These are phyloP conservation scores for Ustilago bromivora DNA, from an alignment of 1,284 basidiomycete species.

Conservation along the genomic window DNA sequence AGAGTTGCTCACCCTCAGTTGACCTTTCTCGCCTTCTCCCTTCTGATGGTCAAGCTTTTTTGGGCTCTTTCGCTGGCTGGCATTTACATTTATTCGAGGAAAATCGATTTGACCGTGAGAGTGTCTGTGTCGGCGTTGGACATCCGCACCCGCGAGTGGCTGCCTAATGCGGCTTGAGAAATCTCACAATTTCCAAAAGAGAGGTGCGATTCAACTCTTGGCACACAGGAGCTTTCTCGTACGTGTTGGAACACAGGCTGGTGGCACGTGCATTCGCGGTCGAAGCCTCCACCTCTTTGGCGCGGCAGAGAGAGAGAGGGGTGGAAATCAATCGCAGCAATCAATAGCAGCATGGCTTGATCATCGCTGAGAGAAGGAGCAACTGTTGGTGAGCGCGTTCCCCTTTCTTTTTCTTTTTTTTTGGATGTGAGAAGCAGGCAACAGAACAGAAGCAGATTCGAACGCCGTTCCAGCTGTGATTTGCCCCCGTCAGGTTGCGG, in stretches of 20 bases:
- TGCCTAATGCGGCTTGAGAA: neutral
- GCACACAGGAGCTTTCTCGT: neutral
- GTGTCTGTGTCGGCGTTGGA: neutral
- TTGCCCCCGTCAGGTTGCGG: neutral
- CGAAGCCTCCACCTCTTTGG: constrained; percentile 12
- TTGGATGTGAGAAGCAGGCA: neutral
- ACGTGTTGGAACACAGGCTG: neutral
- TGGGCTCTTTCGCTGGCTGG: neutral
- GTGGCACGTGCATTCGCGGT: constrained; percentile 36
- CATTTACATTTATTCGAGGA: neutral
- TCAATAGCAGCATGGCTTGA: neutral
- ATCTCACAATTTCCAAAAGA: neutral
- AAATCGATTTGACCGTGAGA: neutral
- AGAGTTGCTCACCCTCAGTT: too few species aligned
- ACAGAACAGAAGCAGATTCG: neutral
- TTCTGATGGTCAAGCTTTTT: neutral
- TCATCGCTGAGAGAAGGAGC: neutral
- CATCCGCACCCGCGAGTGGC: neutral
- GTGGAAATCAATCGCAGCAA: neutral
- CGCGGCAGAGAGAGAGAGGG: too few species aligned
- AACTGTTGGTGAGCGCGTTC: neutral
- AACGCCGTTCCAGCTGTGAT: neutral
- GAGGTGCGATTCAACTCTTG: neutral
- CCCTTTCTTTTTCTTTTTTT: neutral
- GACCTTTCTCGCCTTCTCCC: neutral